Evolutionary conservation across 495 filamentous ascomycete species (phyloP).

Genomic region (Penicillium malachiteum): DNA sequence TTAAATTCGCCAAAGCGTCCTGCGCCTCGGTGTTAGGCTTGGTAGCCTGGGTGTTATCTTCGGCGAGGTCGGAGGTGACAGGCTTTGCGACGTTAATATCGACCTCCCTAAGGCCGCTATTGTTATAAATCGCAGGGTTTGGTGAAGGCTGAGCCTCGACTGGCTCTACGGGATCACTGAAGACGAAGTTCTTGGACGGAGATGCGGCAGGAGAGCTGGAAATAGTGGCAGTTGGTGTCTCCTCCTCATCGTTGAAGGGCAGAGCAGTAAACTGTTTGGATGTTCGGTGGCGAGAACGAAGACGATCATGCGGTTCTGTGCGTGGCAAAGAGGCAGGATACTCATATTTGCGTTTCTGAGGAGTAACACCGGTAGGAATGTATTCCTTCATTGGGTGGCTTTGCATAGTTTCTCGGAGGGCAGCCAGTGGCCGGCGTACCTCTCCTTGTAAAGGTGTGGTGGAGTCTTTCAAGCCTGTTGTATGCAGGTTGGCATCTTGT

Average conservation of each 20-base stretch:
- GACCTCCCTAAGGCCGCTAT: conserved; percentile 55
- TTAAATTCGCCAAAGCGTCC: conserved; percentile 16
- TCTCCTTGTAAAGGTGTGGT: conserved; percentile 58
- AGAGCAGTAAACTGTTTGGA: conserved; percentile 38
- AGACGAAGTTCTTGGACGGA: conserved; percentile 42
- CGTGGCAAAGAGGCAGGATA: conserved; percentile 75
- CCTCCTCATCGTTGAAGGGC: conserved; percentile 33
- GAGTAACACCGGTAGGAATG: conserved; percentile 78
- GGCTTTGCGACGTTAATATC: conserved; percentile 51
- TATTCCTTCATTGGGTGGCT: conserved; percentile 71
- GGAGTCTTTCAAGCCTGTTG: conserved; percentile 49
- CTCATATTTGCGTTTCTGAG: conserved; percentile 70
- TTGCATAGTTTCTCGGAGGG: conserved; percentile 64
- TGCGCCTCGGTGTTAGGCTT: conserved; percentile 20
- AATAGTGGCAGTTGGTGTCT: conserved; percentile 17
- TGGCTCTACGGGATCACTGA: conserved; percentile 44
- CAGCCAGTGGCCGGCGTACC: conserved; percentile 64
- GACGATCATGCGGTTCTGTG: conserved; percentile 67
- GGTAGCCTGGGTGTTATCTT: conserved; percentile 9
- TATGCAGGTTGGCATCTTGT: conserved; percentile 58
- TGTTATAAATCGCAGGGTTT: conserved; percentile 37
- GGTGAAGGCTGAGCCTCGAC: conserved; percentile 39
- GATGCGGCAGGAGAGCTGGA: conserved; percentile 23
- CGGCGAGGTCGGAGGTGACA: conserved; percentile 27
- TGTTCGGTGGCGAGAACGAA: conserved; percentile 59